A percentile compares a stretch with the other conserved stretches of the same genome.
These are phyloP conservation scores for Nicotiana attenuata DNA, from an alignment of 257 asterid genomes.

Conservation along the genomic window DNA sequence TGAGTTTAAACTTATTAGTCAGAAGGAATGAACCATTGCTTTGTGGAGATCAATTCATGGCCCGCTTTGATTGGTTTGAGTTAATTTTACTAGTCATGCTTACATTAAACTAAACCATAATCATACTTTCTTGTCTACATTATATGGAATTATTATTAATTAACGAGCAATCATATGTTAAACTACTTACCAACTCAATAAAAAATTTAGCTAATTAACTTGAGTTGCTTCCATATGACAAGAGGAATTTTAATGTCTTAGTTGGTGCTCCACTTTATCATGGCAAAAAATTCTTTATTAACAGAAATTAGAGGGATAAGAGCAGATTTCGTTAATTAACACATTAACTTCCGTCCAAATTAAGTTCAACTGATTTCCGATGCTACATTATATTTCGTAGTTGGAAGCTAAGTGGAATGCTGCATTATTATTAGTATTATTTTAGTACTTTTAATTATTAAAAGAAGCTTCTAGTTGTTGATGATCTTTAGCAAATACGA, in stretches of 20 bases:
- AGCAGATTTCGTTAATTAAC: background rate
- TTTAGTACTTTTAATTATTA: background rate
- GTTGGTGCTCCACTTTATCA: background rate
- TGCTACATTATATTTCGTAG: background rate
- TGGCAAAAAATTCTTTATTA: background rate
- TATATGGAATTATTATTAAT: background rate
- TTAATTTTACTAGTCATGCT: slow-evolving; percentile 12
- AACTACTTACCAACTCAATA: slow-evolving; percentile 7
- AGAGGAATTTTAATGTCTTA: background rate
- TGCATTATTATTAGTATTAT: background rate
- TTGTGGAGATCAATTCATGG: background rate
- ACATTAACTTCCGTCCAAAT: background rate
- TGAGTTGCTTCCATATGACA: background rate
- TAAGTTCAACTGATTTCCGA: background rate
- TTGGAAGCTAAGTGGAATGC: background rate
- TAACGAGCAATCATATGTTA: background rate
- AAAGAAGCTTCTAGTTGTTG: background rate
- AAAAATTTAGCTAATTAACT: background rate
- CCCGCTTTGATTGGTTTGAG: background rate
- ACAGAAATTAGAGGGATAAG: background rate
- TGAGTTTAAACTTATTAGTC: slow-evolving; percentile 12
- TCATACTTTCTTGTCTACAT: background rate
- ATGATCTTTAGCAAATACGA: background rate
- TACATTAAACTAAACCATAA: background rate
- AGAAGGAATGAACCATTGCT: slow-evolving; percentile 13